Percentiles rank a stretch among this genome's conserved stretches.
phyloP scores from a whole-genome alignment of 1,139 yeast species.

The Schwanniomyces etchellsii region DNA sequence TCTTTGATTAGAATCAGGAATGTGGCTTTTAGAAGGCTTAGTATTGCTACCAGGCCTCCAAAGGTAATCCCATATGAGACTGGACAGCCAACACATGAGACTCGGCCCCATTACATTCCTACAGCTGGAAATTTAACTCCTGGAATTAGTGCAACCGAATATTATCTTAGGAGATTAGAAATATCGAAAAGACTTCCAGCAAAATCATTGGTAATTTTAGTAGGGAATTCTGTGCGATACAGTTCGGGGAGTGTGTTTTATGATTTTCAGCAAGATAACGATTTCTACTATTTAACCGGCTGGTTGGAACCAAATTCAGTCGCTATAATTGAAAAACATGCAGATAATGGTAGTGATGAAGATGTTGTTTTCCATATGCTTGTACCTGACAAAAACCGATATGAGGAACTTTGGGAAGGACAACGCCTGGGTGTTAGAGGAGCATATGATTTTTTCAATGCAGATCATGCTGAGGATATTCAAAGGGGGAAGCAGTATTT shows the following conservation, averaged over 20 bases:
- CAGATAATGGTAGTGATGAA: conserved; percentile 41
- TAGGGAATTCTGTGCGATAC: conserved; percentile 67
- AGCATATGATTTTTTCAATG: conserved; percentile 77
- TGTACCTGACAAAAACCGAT: conserved; percentile 78
- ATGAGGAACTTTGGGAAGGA: conserved; percentile 92
- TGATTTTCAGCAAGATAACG: conserved; percentile 88
- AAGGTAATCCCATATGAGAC: conserved; percentile 26
- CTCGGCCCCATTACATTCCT: conserved; percentile 69
- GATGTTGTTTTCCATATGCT: conserved; percentile 67
- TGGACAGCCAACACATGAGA: conserved; percentile 87
- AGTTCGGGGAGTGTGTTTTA: conserved; percentile 90
- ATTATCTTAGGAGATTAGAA: conserved; percentile 60
- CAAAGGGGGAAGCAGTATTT: conserved; percentile 38
- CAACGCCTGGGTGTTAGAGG: conserved; percentile 82
- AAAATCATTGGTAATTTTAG: conserved; percentile 64
- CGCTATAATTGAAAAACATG: conserved; percentile 59
- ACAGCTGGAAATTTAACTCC: conserved; percentile 80
- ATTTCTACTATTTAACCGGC: conserved; percentile 81
- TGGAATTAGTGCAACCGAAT: conserved; percentile 80
- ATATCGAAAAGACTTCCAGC: conserved; percentile 56
- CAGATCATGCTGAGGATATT: conserved; percentile 64
- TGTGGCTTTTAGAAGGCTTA: background rate
- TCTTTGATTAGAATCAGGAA: no score
- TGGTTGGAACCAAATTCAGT: conserved; percentile 91
- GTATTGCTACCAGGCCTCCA: background rate